Conservation (phyloP, 305 asterid genomes). For the Solanum hybrid region DNA sequence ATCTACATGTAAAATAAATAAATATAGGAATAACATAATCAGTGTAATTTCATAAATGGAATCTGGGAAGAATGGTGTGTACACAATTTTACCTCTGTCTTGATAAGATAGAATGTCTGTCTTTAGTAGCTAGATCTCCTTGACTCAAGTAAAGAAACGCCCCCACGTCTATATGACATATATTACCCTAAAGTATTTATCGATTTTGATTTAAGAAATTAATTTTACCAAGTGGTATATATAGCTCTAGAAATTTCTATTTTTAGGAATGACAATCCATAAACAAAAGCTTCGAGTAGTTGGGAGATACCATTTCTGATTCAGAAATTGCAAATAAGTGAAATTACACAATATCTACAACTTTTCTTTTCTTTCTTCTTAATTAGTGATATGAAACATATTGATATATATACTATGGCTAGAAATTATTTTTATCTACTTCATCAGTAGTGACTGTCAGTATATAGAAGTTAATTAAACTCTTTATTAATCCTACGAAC, state of each 20-base stretch:
- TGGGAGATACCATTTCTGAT: not conserved
- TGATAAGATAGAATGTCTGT: not conserved
- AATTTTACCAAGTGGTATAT: not conserved
- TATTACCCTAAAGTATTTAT: not conserved
- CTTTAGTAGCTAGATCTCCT: not conserved
- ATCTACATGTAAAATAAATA: no score
- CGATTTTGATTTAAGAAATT: not conserved
- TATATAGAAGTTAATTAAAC: not conserved
- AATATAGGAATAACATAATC: no score
- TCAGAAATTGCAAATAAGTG: not conserved
- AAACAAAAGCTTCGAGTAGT: not conserved
- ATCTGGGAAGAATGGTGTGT: no score
- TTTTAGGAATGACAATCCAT: not conserved
- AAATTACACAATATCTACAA: not conserved
- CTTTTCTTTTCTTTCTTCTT: not conserved
- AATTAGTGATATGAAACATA: not conserved
- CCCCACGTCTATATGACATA: not conserved
- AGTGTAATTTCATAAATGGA: no score
- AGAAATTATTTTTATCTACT: not conserved
- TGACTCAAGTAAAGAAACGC: no score
- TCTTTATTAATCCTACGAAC: constrained; percentile 14
- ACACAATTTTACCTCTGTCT: no score
- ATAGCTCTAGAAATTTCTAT: not conserved
- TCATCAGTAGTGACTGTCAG: not conserved
- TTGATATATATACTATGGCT: not conserved